Conservation (phyloP, 176 grass and related monocot genomes). For the Pontederia paniculata region DNA sequence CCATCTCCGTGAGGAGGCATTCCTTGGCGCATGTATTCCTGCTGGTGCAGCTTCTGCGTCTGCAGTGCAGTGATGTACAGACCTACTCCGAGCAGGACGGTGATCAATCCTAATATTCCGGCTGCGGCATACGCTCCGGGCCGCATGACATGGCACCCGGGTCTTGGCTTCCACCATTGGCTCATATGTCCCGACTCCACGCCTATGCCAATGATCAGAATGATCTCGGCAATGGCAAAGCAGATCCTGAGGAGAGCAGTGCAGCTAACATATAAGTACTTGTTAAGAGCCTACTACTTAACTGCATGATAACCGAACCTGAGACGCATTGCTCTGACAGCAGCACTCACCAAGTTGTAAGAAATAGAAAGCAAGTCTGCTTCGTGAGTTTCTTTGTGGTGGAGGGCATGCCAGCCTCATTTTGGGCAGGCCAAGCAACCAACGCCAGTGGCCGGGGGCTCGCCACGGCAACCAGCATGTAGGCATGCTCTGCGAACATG, state of each 20-base stretch:
- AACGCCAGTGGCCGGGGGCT: slow-evolving; percentile 8
- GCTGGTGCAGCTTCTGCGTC: slow-evolving; percentile 26
- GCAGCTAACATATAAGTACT: too few relatives aligned
- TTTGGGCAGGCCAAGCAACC: slow-evolving; percentile 21
- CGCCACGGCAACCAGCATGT: slow-evolving; percentile 75
- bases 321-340: neutral
- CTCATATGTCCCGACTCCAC: slow-evolving; percentile 69
- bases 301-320: neutral
- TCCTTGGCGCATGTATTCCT: slow-evolving; percentile 23
- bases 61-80: slow-evolving; percentile 57
- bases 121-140: slow-evolving; percentile 70
- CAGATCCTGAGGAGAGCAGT: slow-evolving; percentile 39
- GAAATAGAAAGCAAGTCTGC: slow-evolving; percentile 66
- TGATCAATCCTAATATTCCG: slow-evolving; percentile 66
- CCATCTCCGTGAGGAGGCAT: neutral
- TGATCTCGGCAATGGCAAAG: slow-evolving; percentile 75
- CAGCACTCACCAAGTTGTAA: slow-evolving; percentile 53
- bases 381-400: slow-evolving; percentile 24
- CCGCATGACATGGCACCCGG: slow-evolving; percentile 54
- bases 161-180: slow-evolving; percentile 57
- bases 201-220: slow-evolving; percentile 78
- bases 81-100: slow-evolving; percentile 73
- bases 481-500: slow-evolving; percentile 80
- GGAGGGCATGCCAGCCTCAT: slow-evolving; percentile 26
- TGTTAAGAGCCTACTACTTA: neutral